Evolutionary conservation across 768 basidiomycete species (phyloP), one percentile per base, ranked within the genome.

Genomic region (Cystobasidium tubakii): DNA sequence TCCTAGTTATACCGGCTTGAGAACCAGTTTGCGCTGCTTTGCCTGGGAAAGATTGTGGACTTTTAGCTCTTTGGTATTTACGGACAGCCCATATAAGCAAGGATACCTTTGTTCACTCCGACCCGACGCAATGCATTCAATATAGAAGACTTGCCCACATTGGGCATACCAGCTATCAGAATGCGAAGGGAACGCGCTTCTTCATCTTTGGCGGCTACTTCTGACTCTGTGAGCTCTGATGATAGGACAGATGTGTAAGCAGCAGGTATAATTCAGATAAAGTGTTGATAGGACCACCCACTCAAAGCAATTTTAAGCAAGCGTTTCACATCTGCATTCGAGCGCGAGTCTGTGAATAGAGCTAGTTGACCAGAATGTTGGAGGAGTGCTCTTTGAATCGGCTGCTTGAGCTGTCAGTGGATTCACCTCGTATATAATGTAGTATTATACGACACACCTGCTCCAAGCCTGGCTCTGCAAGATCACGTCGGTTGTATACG

Each of bases 131-230:
- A 84, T 0, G 92, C 87, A 79, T 99, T 99, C 15, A 99, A 83
- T 64, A 98, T 82, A 1, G 91, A 94, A 17, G 94, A 97, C 83
- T 99, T 98, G 50, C 95, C 95, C 60, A 97, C 92, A 81, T 98
- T 98, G 21, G 96, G 96, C 95, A 99, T 98, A 27, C 96, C 96
- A 73, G 96, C 88, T 27, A 98, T 92, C 1, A 97, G 85, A 7
- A 97, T 89, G 78, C 93, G 92, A 77, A 91, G 82, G 42, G 66
- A 80, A 90, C 90, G 66, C 23, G 25, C 15, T 46, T 74, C 39
- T 72, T 43, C 44, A 31, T 53, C 54, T 31, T 34, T 65, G n/a
- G 66, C 66, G 43, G 25, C 31, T 29, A 63, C 34, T 29, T 72
- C 25, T 42, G 77, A 86, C 90, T 91, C 75, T 9, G 69, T 60